Percentiles rank a stretch among this genome's conserved stretches.
phyloP scores from a whole-genome alignment of 2,329 filamentous ascomycete species.

The Neoascochyta sp. region DNA sequence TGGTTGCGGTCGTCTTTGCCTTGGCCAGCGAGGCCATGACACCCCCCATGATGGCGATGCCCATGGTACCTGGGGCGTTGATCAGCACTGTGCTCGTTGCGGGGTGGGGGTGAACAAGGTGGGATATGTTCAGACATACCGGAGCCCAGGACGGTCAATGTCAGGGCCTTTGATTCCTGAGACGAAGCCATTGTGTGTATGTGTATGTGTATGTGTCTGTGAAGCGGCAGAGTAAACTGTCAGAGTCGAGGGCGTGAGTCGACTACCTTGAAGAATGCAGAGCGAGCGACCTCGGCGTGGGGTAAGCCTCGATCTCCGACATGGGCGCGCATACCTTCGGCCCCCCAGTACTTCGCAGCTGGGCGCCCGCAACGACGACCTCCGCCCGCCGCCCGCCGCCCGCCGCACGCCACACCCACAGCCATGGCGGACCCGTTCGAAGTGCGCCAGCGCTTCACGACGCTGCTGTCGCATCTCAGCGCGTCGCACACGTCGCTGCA shows the following conservation, averaged over 20 bases:
- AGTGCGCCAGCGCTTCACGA: conserved; percentile 95
- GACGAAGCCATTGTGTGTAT: conserved; percentile 26
- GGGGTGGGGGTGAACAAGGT: background rate
- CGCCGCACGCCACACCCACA: background rate
- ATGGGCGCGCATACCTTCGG: conserved; percentile 3
- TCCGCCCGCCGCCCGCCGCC: background rate
- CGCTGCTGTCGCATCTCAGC: conserved; percentile 83
- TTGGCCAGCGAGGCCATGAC: conserved; percentile 67
- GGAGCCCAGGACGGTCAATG: conserved; percentile 76
- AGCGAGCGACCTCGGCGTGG: conserved; percentile 12
- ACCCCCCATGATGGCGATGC: conserved; percentile 76
- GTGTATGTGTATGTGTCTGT: no score
- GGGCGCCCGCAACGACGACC: background rate
- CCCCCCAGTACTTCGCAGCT: background rate
- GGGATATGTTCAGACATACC: conserved; percentile 54
- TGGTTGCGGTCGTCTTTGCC: conserved; percentile 26
- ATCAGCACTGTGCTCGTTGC: background rate
- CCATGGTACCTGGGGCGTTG: conserved; percentile 65
- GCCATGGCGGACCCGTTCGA: conserved; percentile 84
- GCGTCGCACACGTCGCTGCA: conserved; percentile 84
- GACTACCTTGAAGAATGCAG: no score
- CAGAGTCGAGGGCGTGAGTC: no score
- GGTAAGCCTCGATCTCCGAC: conserved; percentile 5
- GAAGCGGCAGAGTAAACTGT: background rate
- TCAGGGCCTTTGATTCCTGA: conserved; percentile 50